Base-by-base conservation (phyloP, 306 rosid genomes). In the Prunus dulcis region DNA sequence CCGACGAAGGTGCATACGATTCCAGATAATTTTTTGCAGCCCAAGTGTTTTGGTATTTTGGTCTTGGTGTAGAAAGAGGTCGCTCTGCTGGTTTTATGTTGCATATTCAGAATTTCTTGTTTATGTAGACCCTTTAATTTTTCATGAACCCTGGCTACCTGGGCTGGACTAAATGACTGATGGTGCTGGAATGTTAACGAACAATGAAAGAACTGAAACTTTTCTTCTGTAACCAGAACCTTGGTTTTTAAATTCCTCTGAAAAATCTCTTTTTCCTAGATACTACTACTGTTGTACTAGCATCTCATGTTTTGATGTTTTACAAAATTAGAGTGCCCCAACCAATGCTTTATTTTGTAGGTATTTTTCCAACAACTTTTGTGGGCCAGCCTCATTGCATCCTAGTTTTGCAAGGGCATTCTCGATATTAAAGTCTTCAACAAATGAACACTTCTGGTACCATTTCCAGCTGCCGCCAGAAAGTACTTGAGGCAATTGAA, bases 11-110 rank as follows among this genome's bases (percentile, higher is more conserved):
- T 28, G 27, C 32, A 43, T 7, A 34, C 9, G 72, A 14, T 22
- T 51, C 15, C 43, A 47, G 69, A 19, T 64, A 64, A 38, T 4
- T 64, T 70, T 70, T 51, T 51, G 67, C 43, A 43, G 45, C 56
- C 45, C n/a, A 70, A 51, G 46, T 27, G 17, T 74, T 45, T 71
- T 58, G 67, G 55, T 72, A 28, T 27, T 27, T 18, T 27, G 22
- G 13, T 46, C 27, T 69, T 18, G 77, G 64, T 12, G 75, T 6
- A 74, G 63, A 34, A 22, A 18, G 51, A 18, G 52, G 70, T 62
- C 77, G 13, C 58, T 76, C 57, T 73, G 71, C 86, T 38, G 67
- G 79, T 76, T 68, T 50, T 77, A 50, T 73, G 80, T 28, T 80
- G 67, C 30, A 28, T 27, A 12, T 41, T 73, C 46, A 49, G 66